Base-by-base conservation (phyloP, 805 yeast species). In the Cyberlindnera amylophila region DNA sequence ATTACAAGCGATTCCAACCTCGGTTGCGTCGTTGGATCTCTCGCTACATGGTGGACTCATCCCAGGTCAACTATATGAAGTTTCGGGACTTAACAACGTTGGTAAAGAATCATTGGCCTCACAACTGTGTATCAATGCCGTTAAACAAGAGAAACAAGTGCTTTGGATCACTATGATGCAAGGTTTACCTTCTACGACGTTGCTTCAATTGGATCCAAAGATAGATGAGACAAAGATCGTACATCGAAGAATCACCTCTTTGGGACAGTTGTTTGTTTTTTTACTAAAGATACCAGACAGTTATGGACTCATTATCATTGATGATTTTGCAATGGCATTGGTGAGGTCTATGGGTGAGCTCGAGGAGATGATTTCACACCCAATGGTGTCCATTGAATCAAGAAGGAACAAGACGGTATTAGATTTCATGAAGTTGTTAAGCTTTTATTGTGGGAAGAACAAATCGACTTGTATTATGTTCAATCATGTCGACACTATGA, bases 101-200 rank as follows among this genome's bases (percentile, higher is more conserved):
- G 60, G 60, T 8, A 54, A 50, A 35, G 16, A 34, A 2, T 35
- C 44, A 2, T 23, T 56, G 3, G 47, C 45, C 1, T 24, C 41
- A 3, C 51, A 51, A 28, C 6, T 53, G 3, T 47, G 49, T 12
- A 5, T 29, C 2, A 51, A 47, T 34, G 51, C 54, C 1, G 3
- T 48, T 14, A 32, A 35, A 10, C 45, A 50, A 46, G 31, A 39
- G 5, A 48, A 49, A 16, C 24, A 36, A 3, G 56, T 54, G 5
- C 34, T 57, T 0, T 55, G 59, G 58, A 47, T 57, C 8, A 41
- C 59, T 1, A 53, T 57, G 44, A 29, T 52, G 31, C 54, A 51
- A 32, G 19, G 16, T 1, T 7, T 52, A 3, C 49, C 39, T 3
- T 6, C 11, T 2, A 15, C 14, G 6, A 19, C 31, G 9, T 11